A percentile compares a stretch with the other conserved stretches of the same genome.
These are phyloP conservation scores for Clitopilus hobsonii DNA, from an alignment of 768 basidiomycete genomes.

Conservation along the genomic window DNA sequence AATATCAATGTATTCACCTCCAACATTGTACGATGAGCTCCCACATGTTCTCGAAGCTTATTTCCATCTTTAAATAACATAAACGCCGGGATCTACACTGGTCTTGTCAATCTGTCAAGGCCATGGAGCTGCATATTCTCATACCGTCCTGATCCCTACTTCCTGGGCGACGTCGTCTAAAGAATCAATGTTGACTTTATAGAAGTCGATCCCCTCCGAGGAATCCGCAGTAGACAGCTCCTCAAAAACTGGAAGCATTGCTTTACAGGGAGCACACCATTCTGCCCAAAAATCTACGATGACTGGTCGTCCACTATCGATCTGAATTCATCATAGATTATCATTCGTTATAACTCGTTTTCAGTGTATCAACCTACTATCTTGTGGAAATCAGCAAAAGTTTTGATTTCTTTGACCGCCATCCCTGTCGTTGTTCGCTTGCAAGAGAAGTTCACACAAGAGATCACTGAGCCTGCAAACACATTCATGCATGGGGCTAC, in stretches of 20 bases:
- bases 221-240: constrained; percentile 38
- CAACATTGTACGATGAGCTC: constrained; percentile 29
- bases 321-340: constrained; percentile 20
- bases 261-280: constrained; percentile 71
- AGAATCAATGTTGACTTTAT: constrained; percentile 72
- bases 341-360: neutral
- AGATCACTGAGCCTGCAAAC: too few species aligned
- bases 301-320: constrained; percentile 39
- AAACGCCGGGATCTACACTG: constrained; percentile 32
- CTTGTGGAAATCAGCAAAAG: neutral
- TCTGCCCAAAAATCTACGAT: constrained; percentile 75
- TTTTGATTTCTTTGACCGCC: neutral
- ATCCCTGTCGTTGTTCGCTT: neutral
- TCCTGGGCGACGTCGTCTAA: constrained; percentile 49
- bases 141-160: constrained; percentile 57
- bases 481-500: too few species aligned
- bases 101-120: neutral
- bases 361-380: neutral
- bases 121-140: constrained; percentile 17
- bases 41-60: constrained; percentile 26
- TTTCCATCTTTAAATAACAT: constrained; percentile 22
- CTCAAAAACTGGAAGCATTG: constrained; percentile 67
- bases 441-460: too few species aligned
- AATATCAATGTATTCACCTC: constrained; percentile 15
- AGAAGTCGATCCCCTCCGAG: constrained; percentile 44